Conservation (phyloP, 768 basidiomycete species). For the Calocera viscosa region DNA sequence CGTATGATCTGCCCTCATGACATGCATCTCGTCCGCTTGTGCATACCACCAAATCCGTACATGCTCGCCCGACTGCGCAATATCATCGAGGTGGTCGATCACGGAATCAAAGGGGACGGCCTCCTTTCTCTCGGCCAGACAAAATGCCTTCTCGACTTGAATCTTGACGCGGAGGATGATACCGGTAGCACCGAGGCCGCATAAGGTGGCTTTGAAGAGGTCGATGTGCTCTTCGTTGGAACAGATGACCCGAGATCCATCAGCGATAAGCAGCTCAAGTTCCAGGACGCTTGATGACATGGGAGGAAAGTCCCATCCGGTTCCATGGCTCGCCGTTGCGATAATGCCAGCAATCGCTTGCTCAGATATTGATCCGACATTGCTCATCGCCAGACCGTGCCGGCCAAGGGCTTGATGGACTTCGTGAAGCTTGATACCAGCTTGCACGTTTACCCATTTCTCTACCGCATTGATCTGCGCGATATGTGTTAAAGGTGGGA, state of each 20-base stretch:
- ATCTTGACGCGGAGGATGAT: constrained; percentile 69
- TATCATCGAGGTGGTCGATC: constrained; percentile 40
- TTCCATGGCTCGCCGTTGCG: constrained; percentile 90
- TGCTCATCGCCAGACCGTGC: constrained; percentile 71
- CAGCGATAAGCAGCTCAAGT: constrained; percentile 62
- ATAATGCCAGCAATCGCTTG: constrained; percentile 88
- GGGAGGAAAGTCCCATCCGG: constrained; percentile 65
- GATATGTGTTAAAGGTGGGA: not conserved
- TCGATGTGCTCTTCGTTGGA: constrained; percentile 51
- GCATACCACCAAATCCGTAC: constrained; percentile 99
- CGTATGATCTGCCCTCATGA: constrained; percentile 64
- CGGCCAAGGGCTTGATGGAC: constrained; percentile 56
- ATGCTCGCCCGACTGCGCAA: constrained; percentile 60
- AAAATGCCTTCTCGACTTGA: constrained; percentile 69
- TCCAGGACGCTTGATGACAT: constrained; percentile 70
- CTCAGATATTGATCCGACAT: constrained; percentile 91
- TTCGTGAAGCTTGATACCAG: constrained; percentile 62
- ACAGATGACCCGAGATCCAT: constrained; percentile 58
- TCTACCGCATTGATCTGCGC: constrained; percentile 58
- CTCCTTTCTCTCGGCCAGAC: constrained; percentile 61
- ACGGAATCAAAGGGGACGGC: constrained; percentile 50
- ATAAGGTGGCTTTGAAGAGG: constrained; percentile 79
- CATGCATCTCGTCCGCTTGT: constrained; percentile 54
- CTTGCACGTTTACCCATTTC: constrained; percentile 55
- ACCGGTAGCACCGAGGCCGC: constrained; percentile 84